A percentile compares a stretch with the other conserved stretches of the same genome.
Conservation (phyloP, 1,284 basidiomycete genomes). For the Ganoderma sinense region DNA sequence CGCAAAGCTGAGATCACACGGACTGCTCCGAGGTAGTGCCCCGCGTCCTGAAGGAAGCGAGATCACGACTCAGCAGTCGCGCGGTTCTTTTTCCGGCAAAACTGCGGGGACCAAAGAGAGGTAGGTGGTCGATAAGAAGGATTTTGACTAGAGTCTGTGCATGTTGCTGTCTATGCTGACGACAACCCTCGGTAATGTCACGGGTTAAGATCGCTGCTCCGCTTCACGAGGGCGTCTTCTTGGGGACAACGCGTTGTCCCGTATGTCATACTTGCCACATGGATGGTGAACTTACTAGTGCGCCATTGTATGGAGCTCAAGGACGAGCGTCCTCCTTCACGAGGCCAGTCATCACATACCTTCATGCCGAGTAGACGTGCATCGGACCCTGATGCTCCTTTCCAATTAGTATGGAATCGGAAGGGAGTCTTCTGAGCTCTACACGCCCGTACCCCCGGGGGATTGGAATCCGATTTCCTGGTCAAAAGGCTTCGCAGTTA, state of each 20-base stretch:
- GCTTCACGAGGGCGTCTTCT: neutral
- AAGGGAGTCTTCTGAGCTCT: neutral
- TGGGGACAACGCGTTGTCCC: neutral
- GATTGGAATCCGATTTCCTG: neutral
- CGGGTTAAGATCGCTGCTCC: slow-evolving; percentile 4
- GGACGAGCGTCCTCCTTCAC: neutral
- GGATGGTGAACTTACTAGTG: neutral
- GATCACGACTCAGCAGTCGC: slow-evolving; percentile 12
- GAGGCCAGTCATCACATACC: neutral
- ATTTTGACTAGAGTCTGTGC: neutral
- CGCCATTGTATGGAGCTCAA: neutral
- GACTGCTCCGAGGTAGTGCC: slow-evolving; percentile 29
- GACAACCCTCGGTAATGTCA: neutral
- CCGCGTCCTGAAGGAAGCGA: slow-evolving; percentile 34
- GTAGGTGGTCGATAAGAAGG: slow-evolving; percentile 29
- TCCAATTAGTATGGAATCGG: neutral
- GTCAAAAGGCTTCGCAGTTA: neutral
- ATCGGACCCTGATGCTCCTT: neutral
- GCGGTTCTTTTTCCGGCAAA: slow-evolving; percentile 38
- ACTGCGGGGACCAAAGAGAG: slow-evolving; percentile 30
- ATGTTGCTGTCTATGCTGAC: slow-evolving; percentile 1
- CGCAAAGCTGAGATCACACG: slow-evolving; percentile 34
- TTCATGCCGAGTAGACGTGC: neutral
- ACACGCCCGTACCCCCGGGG: neutral
- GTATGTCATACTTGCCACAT: neutral